Evolutionary conservation across 164 flowering plant species (phyloP).

Genomic region (Vitis labrusca): DNA sequence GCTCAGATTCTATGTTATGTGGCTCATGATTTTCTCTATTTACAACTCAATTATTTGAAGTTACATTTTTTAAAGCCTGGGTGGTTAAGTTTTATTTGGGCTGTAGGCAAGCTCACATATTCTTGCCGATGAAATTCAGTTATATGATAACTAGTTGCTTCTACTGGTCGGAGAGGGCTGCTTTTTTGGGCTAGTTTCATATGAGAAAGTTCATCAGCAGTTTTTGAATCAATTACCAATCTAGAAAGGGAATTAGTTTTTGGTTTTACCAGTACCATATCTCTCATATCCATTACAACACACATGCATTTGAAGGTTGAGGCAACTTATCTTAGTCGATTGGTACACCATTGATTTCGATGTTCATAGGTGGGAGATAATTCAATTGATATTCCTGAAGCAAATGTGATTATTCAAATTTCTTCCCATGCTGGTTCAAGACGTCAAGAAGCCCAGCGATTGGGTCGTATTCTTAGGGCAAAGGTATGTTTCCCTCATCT

Average conservation of each 20-base stretch:
- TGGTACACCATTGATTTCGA: conserved; percentile 1
- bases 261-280: too few relatives aligned
- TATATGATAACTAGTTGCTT: background rate
- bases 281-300: background rate
- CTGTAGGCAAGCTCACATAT: conserved; percentile 1
- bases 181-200: background rate
- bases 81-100: background rate
- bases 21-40: background rate
- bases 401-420: conserved; percentile 97
- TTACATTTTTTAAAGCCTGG: background rate
- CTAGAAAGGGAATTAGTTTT: background rate
- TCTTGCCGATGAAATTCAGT: background rate
- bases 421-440: conserved; percentile 99
- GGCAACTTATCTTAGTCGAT: background rate
- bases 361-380: conserved; percentile 90
- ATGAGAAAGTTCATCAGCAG: background rate
- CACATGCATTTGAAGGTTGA: background rate
- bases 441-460: conserved; percentile 98
- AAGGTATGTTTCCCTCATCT: conserved; percentile 48
- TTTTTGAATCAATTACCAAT: background rate
- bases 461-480: conserved; percentile 99
- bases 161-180: background rate
- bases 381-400: conserved; percentile 99
- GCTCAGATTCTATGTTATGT: too few relatives aligned
- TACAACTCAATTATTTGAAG: background rate